These are phyloP conservation scores for Saccharomycopsis babjevae DNA, from an alignment of 805 yeast genomes.

Conservation along the genomic window DNA sequence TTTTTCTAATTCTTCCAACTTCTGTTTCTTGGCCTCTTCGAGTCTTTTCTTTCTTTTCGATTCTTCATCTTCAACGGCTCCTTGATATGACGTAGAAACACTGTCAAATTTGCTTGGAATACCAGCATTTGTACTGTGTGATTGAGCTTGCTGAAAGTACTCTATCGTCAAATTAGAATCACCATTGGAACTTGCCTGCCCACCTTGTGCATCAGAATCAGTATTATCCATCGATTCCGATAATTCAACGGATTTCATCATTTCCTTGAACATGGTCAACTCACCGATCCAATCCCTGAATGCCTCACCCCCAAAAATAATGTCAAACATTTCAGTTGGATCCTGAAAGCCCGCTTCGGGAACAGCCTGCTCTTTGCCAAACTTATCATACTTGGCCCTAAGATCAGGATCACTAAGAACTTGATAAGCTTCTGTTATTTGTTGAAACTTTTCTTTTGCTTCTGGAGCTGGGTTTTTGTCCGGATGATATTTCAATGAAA, in stretches of 20 bases:
- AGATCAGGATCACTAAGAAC: constrained; percentile 57
- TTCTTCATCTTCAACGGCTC: neutral
- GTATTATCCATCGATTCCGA: constrained; percentile 35
- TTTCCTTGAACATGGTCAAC: constrained; percentile 63
- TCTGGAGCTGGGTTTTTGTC: constrained; percentile 73
- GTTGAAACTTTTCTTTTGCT: constrained; percentile 61
- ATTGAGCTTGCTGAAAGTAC: neutral
- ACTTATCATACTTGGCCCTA: constrained; percentile 61
- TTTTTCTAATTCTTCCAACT: constrained; percentile 60
- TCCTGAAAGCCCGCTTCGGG: constrained; percentile 68
- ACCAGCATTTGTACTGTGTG: neutral
- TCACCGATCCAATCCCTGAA: constrained; percentile 85
- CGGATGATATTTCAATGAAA: constrained; percentile 69
- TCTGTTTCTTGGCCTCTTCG: constrained; percentile 32
- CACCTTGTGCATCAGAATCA: constrained; percentile 24
- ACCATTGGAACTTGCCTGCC: constrained; percentile 24
- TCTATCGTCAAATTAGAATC: neutral
- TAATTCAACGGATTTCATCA: constrained; percentile 51
- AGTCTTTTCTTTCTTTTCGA: constrained; percentile 18
- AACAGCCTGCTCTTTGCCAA: constrained; percentile 62
- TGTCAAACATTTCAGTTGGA: constrained; percentile 59
- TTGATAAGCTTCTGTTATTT: constrained; percentile 64
- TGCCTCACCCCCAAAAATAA: constrained; percentile 84
- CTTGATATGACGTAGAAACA: neutral
- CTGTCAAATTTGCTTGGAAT: neutral